A percentile compares a stretch with the other conserved stretches of the same genome.
phyloP scores from a whole-genome alignment of 768 basidiomycete species.

The Mrakia blollopis region DNA sequence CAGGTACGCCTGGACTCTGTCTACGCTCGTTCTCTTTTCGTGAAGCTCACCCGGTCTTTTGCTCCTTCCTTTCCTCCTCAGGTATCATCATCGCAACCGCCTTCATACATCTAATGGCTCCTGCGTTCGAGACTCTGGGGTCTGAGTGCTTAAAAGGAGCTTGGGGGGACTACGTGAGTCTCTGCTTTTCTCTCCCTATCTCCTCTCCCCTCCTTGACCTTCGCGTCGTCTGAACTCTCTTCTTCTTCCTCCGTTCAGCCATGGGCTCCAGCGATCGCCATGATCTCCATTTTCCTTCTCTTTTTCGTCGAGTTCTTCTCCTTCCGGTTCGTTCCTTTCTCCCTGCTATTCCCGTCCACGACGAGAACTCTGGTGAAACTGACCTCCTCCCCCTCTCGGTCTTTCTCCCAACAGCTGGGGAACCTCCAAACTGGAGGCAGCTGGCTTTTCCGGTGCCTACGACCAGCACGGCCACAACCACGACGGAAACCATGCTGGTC shows the following conservation, averaged over 20 bases:
- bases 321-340: slow-evolving; percentile 13
- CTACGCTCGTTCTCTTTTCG: neutral
- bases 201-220: slow-evolving; percentile 25
- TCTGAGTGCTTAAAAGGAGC: slow-evolving; percentile 63
- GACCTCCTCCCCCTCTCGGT: neutral
- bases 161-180: slow-evolving; percentile 72
- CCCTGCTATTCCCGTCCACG: no score
- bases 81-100: slow-evolving; percentile 25
- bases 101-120: slow-evolving; percentile 70
- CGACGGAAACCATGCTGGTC: slow-evolving; percentile 14
- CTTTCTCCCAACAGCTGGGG: slow-evolving; percentile 7
- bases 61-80: neutral
- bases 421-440: slow-evolving; percentile 26
- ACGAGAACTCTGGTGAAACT: neutral
- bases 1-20: neutral
- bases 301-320: slow-evolving; percentile 29
- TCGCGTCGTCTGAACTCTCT: neutral
- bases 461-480: slow-evolving; percentile 25
- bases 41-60: neutral
- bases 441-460: slow-evolving; percentile 15
- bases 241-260: slow-evolving; percentile 53
- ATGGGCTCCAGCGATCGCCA: slow-evolving; percentile 72
- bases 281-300: slow-evolving; percentile 57
- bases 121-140: slow-evolving; percentile 65
- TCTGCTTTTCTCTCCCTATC: neutral